phyloP scores from a whole-genome alignment of 1,284 basidiomycete species.

The Trichosporon sp. region DNA sequence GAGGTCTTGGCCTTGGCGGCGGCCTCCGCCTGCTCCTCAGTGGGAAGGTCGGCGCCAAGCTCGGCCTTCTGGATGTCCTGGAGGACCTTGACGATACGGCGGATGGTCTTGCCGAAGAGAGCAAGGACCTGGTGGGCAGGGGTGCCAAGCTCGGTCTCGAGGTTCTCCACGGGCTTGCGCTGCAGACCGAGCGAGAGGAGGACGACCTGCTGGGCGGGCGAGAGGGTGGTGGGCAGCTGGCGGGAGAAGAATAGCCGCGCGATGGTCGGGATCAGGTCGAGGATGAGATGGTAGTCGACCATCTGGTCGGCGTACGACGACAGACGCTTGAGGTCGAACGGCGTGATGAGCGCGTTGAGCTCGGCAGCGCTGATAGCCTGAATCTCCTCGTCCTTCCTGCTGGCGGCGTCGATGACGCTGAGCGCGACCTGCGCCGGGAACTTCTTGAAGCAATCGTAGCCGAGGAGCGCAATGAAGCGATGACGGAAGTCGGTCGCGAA shows the following conservation, averaged over 20 bases:
- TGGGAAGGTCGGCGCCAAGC: conserved; percentile 65
- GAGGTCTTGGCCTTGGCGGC: neutral
- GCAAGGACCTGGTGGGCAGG: conserved; percentile 73
- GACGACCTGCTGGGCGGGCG: conserved; percentile 84
- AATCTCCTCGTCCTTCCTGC: conserved; percentile 57
- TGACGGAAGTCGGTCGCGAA: conserved; percentile 91
- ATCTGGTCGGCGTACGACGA: conserved; percentile 95
- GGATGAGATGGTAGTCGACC: conserved; percentile 93
- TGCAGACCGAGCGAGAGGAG: conserved; percentile 88
- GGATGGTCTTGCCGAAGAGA: conserved; percentile 86
- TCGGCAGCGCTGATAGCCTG: conserved; percentile 66
- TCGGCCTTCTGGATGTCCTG: conserved; percentile 79
- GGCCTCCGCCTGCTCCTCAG: conserved; percentile 22
- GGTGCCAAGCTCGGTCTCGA: conserved; percentile 83
- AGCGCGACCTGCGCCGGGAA: conserved; percentile 84
- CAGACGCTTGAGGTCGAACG: conserved; percentile 94
- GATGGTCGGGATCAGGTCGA: conserved; percentile 84
- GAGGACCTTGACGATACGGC: conserved; percentile 78
- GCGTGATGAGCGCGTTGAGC: conserved; percentile 73
- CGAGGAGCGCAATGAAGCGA: conserved; percentile 85
- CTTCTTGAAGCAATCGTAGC: conserved; percentile 86
- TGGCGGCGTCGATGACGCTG: conserved; percentile 81
- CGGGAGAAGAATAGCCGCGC: conserved; percentile 82
- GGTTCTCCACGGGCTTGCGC: conserved; percentile 84
- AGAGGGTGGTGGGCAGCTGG: conserved; percentile 66